Base-by-base conservation (phyloP, 1,139 yeast genomes). In the Hemisphaericaspora subhashii region DNA sequence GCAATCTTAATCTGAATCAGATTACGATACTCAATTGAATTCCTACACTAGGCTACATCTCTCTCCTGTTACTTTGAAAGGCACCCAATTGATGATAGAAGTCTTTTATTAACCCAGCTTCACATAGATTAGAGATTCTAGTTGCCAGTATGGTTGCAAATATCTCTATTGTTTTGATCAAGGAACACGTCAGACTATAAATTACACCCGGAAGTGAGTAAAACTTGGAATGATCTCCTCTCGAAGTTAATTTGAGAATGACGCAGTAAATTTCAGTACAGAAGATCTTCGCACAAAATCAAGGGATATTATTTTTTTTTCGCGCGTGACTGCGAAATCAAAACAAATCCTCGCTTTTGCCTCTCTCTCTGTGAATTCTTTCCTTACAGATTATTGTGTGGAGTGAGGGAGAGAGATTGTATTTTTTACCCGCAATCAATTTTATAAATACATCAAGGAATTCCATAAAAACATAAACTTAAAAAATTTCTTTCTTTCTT, bases 401-500 rank as follows among this genome's bases (percentile, higher is more conserved):
- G n/a, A n/a, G n/a, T n/a, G n/a, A n/a, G n/a, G n/a, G n/a, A n/a
- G n/a, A n/a, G n/a, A n/a, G n/a, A n/a, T n/a, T n/a, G n/a, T n/a
- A n/a, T n/a, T n/a, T n/a, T n/a, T n/a, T n/a, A n/a, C n/a, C n/a
- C n/a, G n/a, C 35, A 30, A 21, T 23, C 13, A 8, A 13, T 23
- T 35, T 35, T 35, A 35, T 35, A 35, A 35, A 35, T 35, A 35
- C 28, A 25, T 18, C 33, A 31, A 8, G 17, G 11, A 28, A 28
- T 35, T 13, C 33, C 37, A 21, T 24, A 8, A 35, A 14, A 12
- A 20, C 7, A 9, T 14, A 12, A 21, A 35, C 8, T 12, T n/a
- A 10, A 21, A 35, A 23, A 17, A 20, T 14, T 12, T 29, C 18
- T 23, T 35, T 31, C 36, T 46, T 40, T 41, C 41, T 35, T 42